Conservation (phyloP, 148 eudicot species). For the Rhododendron mucronatum region DNA sequence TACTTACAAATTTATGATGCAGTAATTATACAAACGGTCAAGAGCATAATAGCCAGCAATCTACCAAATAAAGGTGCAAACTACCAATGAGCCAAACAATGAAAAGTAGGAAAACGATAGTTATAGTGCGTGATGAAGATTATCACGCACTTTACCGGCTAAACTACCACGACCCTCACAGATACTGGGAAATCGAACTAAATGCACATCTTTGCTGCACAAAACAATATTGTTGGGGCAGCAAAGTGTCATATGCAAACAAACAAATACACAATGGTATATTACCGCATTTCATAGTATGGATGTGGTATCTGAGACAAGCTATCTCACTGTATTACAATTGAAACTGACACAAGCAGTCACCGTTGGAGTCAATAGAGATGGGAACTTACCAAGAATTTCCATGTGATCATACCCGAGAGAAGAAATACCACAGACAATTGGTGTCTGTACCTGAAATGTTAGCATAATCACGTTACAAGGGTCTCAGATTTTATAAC, state of each 20-base stretch:
- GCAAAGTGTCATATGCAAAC: not conserved
- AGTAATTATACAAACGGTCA: not conserved
- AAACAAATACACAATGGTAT: not conserved
- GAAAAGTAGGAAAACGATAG: not conserved
- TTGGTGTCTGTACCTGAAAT: conserved; percentile 77
- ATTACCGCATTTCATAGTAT: not conserved
- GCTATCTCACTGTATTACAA: not conserved
- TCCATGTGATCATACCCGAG: conserved; percentile 99
- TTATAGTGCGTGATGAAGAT: not conserved
- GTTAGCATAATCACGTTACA: conserved; percentile 9
- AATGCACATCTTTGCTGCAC: not conserved
- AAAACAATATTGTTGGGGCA: not conserved
- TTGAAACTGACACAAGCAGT: not conserved
- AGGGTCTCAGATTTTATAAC: not conserved
- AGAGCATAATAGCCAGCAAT: not conserved
- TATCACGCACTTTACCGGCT: not conserved
- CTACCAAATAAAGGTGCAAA: not conserved
- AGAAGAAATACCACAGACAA: conserved; percentile 93
- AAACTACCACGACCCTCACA: not conserved
- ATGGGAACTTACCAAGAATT: conserved; percentile 76
- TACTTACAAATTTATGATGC: not conserved
- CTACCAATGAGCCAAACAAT: not conserved
- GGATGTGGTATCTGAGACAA: not conserved
- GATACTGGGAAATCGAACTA: not conserved
- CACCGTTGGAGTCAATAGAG: conserved; percentile 15